A percentile compares a stretch with the other conserved stretches of the same genome.
Evolutionary conservation across 2,329 filamentous ascomycete species (phyloP).

Genomic region (Helotiales sp.): DNA sequence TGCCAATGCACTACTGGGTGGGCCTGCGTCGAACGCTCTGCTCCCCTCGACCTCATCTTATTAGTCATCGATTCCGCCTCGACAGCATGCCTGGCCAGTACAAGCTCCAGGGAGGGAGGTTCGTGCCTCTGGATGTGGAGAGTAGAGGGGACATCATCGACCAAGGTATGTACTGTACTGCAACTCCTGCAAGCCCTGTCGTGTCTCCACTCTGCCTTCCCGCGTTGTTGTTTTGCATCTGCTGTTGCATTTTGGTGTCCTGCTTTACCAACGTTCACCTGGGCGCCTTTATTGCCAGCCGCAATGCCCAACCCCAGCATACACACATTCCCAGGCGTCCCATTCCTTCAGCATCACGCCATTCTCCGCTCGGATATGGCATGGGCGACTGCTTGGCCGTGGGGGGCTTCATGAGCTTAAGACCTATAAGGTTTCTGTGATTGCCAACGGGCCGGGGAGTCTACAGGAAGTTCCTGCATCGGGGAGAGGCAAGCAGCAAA

Average conservation of each 20-base stretch:
- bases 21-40: background rate
- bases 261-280: background rate
- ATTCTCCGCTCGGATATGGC: background rate
- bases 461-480: background rate
- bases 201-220: background rate
- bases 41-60: background rate
- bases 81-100: background rate
- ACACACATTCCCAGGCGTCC: background rate
- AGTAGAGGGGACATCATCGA: background rate
- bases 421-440: background rate
- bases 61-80: background rate
- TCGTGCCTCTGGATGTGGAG: background rate
- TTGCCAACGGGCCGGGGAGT: background rate
- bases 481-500: background rate
- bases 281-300: background rate
- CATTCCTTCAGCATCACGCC: background rate
- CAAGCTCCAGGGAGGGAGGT: background rate
- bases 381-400: background rate
- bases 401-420: background rate
- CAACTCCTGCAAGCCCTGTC: no score
- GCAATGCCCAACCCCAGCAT: background rate
- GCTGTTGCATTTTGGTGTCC: background rate
- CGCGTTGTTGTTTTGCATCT: background rate
- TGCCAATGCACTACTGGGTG: no score
- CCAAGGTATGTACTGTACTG: background rate